These are phyloP conservation scores for Talaromyces sp. DNA, from an alignment of 2,329 filamentous ascomycete genomes.

Conservation along the genomic window DNA sequence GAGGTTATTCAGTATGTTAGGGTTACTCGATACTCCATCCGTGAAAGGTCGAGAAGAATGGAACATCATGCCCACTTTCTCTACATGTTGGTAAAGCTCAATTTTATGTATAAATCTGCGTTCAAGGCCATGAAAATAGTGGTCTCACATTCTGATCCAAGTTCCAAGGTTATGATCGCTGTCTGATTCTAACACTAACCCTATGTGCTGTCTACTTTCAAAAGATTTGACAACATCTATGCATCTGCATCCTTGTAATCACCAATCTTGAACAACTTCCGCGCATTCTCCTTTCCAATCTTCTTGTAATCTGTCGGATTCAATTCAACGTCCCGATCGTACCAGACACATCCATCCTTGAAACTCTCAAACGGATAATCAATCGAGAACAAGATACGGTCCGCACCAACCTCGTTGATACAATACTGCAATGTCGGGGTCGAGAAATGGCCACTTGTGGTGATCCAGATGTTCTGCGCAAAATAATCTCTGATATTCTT, in stretches of 20 bases:
- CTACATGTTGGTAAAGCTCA: too few relatives aligned
- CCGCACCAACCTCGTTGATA: slow-evolving; percentile 29
- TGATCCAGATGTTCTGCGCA: slow-evolving; percentile 32
- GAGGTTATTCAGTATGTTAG: neutral
- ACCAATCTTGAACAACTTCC: slow-evolving; percentile 23
- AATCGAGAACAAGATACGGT: slow-evolving; percentile 32
- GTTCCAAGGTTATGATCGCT: neutral
- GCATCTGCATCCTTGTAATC: slow-evolving; percentile 20
- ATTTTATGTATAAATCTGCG: too few relatives aligned
- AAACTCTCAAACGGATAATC: slow-evolving; percentile 27
- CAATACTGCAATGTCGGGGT: slow-evolving; percentile 30
- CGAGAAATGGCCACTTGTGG: slow-evolving; percentile 33
- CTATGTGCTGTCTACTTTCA: neutral
- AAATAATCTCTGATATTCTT: slow-evolving; percentile 23
- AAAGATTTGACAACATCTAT: neutral
- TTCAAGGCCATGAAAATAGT: neutral
- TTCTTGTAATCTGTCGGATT: slow-evolving; percentile 26
- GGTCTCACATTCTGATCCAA: neutral
- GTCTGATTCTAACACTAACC: neutral
- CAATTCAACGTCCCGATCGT: slow-evolving; percentile 26
- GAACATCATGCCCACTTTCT: too few relatives aligned
- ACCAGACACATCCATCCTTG: slow-evolving; percentile 29
- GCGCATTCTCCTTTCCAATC: slow-evolving; percentile 28
- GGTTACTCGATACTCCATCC: neutral
- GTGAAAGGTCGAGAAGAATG: too few relatives aligned